Percentiles rank a stretch among this genome's conserved stretches.
Evolutionary conservation across 73 alveolate genomes (phyloP).

Genomic region (Stentor roeselii): DNA sequence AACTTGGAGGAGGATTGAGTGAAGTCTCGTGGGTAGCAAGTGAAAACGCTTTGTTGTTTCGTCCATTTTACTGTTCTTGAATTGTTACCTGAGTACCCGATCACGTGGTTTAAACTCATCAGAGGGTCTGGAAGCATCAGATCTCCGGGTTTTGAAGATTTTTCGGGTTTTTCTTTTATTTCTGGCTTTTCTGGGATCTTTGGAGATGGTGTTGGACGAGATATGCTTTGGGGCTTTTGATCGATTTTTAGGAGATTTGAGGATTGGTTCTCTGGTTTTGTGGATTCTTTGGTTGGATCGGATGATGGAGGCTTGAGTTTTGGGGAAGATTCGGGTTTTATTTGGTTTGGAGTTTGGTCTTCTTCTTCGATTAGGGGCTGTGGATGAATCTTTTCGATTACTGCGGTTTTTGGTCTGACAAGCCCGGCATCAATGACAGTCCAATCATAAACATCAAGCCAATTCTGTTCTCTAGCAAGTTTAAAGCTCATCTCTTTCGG

Average conservation of each 20-base stretch:
- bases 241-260: no score
- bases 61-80: constrained; percentile 28
- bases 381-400: constrained; percentile 26
- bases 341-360: not conserved
- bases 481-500: constrained; percentile 83
- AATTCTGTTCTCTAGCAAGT: constrained; percentile 47
- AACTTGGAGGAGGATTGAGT: constrained; percentile 15
- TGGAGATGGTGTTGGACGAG: not conserved
- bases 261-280: not conserved
- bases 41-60: not conserved
- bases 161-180: not conserved
- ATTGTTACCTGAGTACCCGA: constrained; percentile 57
- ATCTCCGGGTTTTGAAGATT: not conserved
- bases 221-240: not conserved
- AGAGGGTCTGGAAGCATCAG: constrained; percentile 48
- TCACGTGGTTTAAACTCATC: constrained; percentile 49
- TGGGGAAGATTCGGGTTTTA: not conserved
- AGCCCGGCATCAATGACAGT: constrained; percentile 41
- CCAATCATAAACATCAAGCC: constrained; percentile 54
- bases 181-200: not conserved
- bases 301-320: not conserved
- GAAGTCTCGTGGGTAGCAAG: constrained; percentile 1
- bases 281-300: not conserved
- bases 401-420: constrained; percentile 35
- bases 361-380: not conserved